phyloP scores from a whole-genome alignment of 257 asterid species.

The Solanum rostratum region DNA sequence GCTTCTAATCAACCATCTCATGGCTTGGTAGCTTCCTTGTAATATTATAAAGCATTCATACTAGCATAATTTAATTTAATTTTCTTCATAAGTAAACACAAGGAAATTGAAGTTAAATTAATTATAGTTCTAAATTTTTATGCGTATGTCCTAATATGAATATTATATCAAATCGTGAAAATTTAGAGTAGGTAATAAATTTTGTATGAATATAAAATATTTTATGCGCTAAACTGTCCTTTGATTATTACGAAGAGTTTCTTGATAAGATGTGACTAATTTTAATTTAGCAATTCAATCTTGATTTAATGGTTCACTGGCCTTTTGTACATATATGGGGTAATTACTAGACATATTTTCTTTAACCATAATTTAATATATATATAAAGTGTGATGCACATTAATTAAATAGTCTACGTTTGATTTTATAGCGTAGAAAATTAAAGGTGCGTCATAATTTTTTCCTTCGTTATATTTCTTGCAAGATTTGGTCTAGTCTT shows the following conservation, averaged over 20 bases:
- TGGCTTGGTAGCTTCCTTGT: background rate
- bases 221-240: background rate
- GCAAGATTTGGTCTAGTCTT: background rate
- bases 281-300: background rate
- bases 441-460: background rate
- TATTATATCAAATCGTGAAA: background rate
- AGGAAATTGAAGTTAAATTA: background rate
- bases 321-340: background rate
- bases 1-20: background rate
- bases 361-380: background rate
- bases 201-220: rapidly evolving
- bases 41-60: background rate
- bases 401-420: background rate
- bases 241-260: background rate
- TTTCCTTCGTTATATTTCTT: background rate
- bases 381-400: background rate
- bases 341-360: background rate
- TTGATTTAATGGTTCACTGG: background rate
- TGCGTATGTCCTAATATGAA: background rate
- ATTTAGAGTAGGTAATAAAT: too few relatives aligned
- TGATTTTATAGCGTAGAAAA: background rate
- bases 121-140: background rate
- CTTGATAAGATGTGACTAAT: background rate
- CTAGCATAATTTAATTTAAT: background rate
- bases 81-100: background rate